Conservation (phyloP, 176 grass and related monocot species). For the Aegilops umbellulata region DNA sequence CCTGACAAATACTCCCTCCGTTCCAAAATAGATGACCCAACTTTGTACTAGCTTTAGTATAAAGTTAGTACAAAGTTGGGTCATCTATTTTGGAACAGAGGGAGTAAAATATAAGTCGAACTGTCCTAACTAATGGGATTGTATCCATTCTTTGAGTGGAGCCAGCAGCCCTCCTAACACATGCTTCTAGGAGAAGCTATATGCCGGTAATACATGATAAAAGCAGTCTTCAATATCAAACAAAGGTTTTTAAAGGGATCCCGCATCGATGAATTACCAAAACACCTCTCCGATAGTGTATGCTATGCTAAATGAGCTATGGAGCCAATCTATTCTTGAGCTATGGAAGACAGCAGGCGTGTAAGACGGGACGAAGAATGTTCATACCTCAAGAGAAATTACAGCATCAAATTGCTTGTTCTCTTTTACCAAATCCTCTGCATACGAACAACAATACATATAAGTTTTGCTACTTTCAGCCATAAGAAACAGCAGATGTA, state of each 20-base stretch:
- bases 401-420: conserved; percentile 89
- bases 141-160: not conserved
- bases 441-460: conserved; percentile 28
- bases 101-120: not conserved
- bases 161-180: not conserved
- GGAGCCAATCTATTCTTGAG: not conserved
- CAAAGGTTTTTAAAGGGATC: not conserved
- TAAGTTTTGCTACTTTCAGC: conserved; percentile 28
- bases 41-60: too few species aligned
- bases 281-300: not conserved
- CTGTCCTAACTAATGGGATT: not conserved
- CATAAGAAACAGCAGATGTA: conserved; percentile 20
- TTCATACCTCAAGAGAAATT: conserved; percentile 84
- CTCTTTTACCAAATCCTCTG: conserved; percentile 89
- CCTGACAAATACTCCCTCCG: not conserved
- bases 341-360: not conserved
- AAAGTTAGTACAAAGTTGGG: too few species aligned
- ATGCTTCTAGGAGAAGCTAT: not conserved
- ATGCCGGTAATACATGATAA: not conserved
- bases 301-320: not conserved
- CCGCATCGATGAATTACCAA: not conserved
- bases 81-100: too few species aligned
- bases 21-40: too few species aligned
- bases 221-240: not conserved
- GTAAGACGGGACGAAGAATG: conserved; percentile 8